Percentiles rank a stretch among this genome's conserved stretches.
Conservation (phyloP, 257 asterid species). For the Ocimum tenuiflorum region DNA sequence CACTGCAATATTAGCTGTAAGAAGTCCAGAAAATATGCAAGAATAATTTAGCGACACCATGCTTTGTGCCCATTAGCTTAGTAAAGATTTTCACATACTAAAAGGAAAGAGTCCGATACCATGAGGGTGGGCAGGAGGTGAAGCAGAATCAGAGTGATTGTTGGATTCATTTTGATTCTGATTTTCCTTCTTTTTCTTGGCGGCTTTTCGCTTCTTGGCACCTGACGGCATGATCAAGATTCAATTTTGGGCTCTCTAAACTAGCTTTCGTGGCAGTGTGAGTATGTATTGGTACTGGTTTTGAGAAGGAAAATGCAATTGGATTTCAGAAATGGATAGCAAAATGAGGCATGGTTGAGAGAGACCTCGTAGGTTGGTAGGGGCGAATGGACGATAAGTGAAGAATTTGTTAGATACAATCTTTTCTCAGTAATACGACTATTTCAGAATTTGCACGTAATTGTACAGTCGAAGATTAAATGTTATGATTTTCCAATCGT, state of each 20-base stretch:
- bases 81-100: background rate
- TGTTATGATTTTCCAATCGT: too few species aligned
- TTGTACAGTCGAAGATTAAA: too few species aligned
- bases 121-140: constrained; percentile 15
- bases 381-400: background rate
- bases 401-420: background rate
- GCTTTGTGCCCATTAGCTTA: constrained; percentile 2
- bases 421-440: too few species aligned
- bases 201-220: constrained; percentile 47
- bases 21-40: constrained; percentile 17
- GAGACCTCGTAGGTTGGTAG: background rate
- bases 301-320: background rate
- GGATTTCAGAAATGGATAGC: constrained; percentile 11
- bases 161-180: too few species aligned
- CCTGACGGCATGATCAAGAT: constrained; percentile 44
- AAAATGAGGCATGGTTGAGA: constrained; percentile 17
- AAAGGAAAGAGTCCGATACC: too few species aligned
- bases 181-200: constrained; percentile 44
- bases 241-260: background rate
- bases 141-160: constrained; percentile 8
- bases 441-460: too few species aligned
- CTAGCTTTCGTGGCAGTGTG: constrained; percentile 8
- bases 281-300: constrained; percentile 8
- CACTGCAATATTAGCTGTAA: constrained; percentile 33
- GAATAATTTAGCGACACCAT: constrained; percentile 22